Evolutionary conservation across 768 basidiomycete species (phyloP), one percentile per base, ranked within the genome.

Genomic region (Lentinula sp.): DNA sequence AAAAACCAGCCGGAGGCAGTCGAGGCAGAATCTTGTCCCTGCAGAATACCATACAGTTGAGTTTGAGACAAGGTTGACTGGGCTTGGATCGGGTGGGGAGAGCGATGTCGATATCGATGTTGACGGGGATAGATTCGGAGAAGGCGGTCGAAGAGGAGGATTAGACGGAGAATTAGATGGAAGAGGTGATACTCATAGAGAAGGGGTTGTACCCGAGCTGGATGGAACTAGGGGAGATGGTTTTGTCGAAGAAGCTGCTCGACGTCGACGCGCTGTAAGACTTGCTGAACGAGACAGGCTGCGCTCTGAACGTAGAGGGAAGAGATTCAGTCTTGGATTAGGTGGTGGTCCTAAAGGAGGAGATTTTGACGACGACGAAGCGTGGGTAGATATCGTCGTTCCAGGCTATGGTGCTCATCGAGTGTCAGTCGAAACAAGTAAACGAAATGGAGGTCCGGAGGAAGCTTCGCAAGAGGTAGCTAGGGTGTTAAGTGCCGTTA

Each of bases 11-110:
- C n/a, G 20, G 20, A 42, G 79, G 78, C 45, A 75, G 85, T 56
- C 55, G 5, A 41, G 20, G n/a, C 55, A 56, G 67, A 70, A 77
- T 13, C 57, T 48, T 28, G 49, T 51, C 10, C 89, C 90, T 36
- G 82, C 90, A n/a, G 87, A 91, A 72, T 90, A 90, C 70, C 86
- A 90, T 57, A 83, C 81, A 39, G 83, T 93, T 53, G 91, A 93
- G 58, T 94, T 94, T 74, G 86, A 91, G 75, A 91, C 90, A 36
- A 80, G 91, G 62, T 75, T 91, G 68, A 85, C 89, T 45, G 86
- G 85, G 67, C 86, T 79, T 77, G 50, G 59, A 79, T 81, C 20
- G 78, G 43, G 81, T 64, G 80, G 73, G 32, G 63, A 53, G 39
- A 55, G 46, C 28, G 60, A 66, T 48, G 49, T 46, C 2, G 66